These are phyloP conservation scores for Silene latifolia DNA, from an alignment of 148 eudicot species.

Conservation along the genomic window DNA sequence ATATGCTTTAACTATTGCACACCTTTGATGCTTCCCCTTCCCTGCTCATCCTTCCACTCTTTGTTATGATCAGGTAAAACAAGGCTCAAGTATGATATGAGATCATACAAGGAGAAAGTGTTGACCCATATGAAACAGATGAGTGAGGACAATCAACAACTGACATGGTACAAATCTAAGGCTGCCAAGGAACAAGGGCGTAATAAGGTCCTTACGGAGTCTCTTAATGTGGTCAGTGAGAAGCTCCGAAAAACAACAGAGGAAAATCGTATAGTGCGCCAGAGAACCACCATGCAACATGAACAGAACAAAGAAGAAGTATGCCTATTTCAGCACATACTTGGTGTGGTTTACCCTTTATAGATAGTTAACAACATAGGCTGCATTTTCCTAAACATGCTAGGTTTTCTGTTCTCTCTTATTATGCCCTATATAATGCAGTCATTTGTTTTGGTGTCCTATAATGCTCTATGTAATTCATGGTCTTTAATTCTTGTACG, in stretches of 20 bases:
- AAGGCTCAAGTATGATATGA: constrained; percentile 55
- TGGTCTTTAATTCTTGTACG: neutral
- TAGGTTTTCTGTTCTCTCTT: neutral
- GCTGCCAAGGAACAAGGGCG: constrained; percentile 45
- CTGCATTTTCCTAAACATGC: neutral
- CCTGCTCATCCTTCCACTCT: neutral
- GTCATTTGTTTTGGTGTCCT: neutral
- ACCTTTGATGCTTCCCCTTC: constrained; percentile 1
- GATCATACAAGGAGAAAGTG: constrained; percentile 63
- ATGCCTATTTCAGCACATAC: constrained; percentile 1
- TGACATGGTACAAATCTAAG: constrained; percentile 49
- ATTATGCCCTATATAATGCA: neutral
- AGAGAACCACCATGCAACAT: constrained; percentile 49
- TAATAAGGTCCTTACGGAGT: constrained; percentile 50
- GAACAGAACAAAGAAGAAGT: constrained; percentile 66
- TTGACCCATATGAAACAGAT: constrained; percentile 54
- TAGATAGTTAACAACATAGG: neutral
- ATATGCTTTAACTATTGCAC: neutral
- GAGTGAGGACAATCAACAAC: constrained; percentile 74
- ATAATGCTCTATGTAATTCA: neutral
- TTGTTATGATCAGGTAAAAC: constrained; percentile 46
- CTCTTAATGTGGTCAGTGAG: constrained; percentile 36
- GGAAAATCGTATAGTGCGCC: constrained; percentile 51
- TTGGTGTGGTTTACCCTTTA: neutral
- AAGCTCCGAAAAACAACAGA: constrained; percentile 44